phyloP scores from a whole-genome alignment of 129 eudicot genomes.

The Flaveria linearis region DNA sequence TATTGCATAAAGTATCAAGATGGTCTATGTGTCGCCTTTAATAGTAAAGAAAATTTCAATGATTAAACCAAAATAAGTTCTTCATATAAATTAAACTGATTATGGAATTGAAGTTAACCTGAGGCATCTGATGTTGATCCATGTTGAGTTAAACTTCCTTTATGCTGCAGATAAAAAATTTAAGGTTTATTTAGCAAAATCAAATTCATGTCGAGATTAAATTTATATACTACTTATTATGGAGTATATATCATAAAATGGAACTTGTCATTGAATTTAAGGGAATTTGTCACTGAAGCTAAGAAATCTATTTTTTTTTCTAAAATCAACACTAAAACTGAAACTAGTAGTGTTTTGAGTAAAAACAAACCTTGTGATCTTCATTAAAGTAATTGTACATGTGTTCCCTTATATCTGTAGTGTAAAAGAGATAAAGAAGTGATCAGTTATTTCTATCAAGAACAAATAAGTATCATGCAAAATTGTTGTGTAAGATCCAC shows the following conservation, averaged over 20 bases:
- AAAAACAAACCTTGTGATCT: slow-evolving; percentile 48
- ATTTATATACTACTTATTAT: too few species aligned
- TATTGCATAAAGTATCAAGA: too few species aligned
- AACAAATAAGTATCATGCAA: too few species aligned
- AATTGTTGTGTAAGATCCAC: too few species aligned
- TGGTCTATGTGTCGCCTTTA: too few species aligned
- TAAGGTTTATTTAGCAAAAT: not conserved
- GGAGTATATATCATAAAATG: not conserved
- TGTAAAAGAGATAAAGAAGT: slow-evolving; percentile 17
- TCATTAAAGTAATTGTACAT: slow-evolving; percentile 39
- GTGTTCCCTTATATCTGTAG: slow-evolving; percentile 50
- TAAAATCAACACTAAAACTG: not conserved
- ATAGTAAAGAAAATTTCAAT: too few species aligned
- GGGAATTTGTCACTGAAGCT: too few species aligned
- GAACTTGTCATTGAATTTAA: too few species aligned
- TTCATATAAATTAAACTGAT: not conserved
- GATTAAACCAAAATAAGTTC: too few species aligned
- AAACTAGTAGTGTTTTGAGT: not conserved
- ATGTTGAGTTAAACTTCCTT: slow-evolving; percentile 47
- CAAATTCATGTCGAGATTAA: too few species aligned
- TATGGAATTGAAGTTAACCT: slow-evolving; percentile 38
- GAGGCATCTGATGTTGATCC: slow-evolving; percentile 56
- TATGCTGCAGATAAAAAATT: slow-evolving; percentile 28
- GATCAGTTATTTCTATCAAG: not conserved
- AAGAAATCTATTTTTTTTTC: not conserved